Conservation (phyloP, 805 yeast genomes). For the Teunomyces tritomae region DNA sequence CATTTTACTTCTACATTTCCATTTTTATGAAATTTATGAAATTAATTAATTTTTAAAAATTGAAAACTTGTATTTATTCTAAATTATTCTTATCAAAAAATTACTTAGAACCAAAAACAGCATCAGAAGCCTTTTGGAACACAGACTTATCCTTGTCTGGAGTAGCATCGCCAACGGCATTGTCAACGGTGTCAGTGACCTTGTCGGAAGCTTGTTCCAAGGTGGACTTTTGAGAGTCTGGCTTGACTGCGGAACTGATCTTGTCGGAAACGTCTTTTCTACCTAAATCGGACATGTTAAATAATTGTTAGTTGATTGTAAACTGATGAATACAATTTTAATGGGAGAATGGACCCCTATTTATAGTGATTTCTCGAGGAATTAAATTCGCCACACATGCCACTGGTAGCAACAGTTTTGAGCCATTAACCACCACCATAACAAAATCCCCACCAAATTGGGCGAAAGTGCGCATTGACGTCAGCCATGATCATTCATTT, state of each 20-base stretch:
- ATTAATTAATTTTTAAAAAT: too few relatives aligned
- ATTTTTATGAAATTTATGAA: too few relatives aligned
- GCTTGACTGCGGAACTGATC: slow-evolving; percentile 35
- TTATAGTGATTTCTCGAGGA: background rate
- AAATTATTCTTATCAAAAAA: slow-evolving; percentile 3
- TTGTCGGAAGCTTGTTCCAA: slow-evolving; percentile 37
- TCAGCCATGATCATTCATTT: background rate
- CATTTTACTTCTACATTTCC: too few relatives aligned
- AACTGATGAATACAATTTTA: background rate
- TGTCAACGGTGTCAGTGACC: slow-evolving; percentile 36
- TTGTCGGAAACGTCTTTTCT: slow-evolving; percentile 43
- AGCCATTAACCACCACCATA: background rate
- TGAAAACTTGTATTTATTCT: background rate
- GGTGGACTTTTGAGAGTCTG: slow-evolving; percentile 41
- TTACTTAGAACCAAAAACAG: slow-evolving; percentile 40
- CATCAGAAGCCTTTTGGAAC: slow-evolving; percentile 44
- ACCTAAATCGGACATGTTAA: slow-evolving; percentile 41
- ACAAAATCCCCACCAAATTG: too few relatives aligned
- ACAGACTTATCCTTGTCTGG: slow-evolving; percentile 36
- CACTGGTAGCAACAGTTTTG: background rate
- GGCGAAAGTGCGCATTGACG: too few relatives aligned
- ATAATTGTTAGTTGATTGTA: background rate
- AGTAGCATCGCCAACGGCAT: slow-evolving; percentile 35
- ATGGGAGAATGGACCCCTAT: background rate
- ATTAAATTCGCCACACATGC: background rate